Percentiles rank a stretch among this genome's conserved stretches.
Conservation (phyloP, 306 rosid genomes). For the Ammopiptanthus mongolicus region DNA sequence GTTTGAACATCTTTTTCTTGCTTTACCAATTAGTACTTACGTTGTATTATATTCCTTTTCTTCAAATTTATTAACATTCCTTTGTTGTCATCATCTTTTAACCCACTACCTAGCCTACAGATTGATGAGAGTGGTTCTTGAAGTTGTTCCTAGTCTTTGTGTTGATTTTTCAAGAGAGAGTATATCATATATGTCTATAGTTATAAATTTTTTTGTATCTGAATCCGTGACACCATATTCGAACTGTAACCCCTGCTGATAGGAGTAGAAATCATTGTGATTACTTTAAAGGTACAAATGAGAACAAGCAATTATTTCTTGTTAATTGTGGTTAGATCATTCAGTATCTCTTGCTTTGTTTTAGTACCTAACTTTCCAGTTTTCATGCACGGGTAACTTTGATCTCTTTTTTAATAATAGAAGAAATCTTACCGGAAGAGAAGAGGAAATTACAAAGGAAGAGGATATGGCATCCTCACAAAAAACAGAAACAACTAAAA, state of each 20-base stretch:
- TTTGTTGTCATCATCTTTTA: slow-evolving; percentile 5
- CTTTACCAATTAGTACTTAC: background rate
- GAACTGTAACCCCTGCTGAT: too few relatives aligned
- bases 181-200: background rate
- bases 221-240: background rate
- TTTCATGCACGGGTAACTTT: background rate
- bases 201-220: background rate
- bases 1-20: background rate
- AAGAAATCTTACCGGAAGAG: too few relatives aligned
- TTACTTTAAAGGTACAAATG: background rate
- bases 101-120: background rate
- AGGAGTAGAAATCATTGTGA: background rate
- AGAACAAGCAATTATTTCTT: background rate
- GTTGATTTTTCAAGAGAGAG: background rate
- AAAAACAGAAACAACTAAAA: too few relatives aligned
- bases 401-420: too few relatives aligned
- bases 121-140: background rate
- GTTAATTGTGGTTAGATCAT: background rate
- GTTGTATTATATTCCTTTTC: background rate
- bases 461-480: too few relatives aligned
- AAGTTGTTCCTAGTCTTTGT: background rate
- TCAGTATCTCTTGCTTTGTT: background rate
- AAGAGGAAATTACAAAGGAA: too few relatives aligned
- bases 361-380: background rate
- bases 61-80: background rate